phyloP scores from a whole-genome alignment of 768 basidiomycete genomes.

The Hericium rajendrae region DNA sequence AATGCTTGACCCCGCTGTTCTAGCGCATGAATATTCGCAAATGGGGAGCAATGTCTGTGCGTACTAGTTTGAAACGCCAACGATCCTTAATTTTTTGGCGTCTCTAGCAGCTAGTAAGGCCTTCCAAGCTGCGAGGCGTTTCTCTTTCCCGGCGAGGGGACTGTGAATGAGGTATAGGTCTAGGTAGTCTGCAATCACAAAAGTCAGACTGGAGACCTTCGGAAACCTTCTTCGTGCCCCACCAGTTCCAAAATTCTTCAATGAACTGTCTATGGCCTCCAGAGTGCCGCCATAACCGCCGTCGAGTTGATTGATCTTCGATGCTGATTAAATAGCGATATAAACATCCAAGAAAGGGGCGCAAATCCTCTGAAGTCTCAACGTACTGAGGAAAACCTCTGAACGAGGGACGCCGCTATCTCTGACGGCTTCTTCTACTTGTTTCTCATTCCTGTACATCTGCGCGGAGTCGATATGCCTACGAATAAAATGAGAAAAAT shows the following conservation, averaged over 20 bases:
- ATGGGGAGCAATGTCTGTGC: conserved; percentile 14
- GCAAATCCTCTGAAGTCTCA: background rate
- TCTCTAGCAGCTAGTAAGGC: conserved; percentile 55
- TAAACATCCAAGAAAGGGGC: background rate
- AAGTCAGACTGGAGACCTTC: background rate
- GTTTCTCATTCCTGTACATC: conserved; percentile 54
- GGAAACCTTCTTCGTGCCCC: background rate
- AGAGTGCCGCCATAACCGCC: conserved; percentile 4
- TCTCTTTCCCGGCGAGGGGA: conserved; percentile 50
- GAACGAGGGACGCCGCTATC: conserved; percentile 45
- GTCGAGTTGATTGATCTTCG: conserved; percentile 11
- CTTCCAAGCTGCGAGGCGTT: conserved; percentile 61
- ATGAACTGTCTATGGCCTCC: conserved; percentile 2
- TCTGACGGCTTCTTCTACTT: conserved; percentile 48
- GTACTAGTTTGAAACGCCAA: conserved; percentile 84
- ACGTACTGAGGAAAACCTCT: conserved; percentile 67
- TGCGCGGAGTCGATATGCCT: conserved; percentile 74
- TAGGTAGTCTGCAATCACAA: conserved; percentile 37
- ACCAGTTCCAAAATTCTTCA: conserved; percentile 1
- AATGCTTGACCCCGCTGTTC: conserved; percentile 54
- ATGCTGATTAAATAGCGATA: conserved; percentile 1
- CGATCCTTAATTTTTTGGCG: conserved; percentile 55
- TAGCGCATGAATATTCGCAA: background rate
- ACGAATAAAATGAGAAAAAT: background rate
- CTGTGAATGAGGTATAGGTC: conserved; percentile 79